phyloP scores from a whole-genome alignment of 163 green algal species.

The Chlamydomonas reinhardtii region DNA sequence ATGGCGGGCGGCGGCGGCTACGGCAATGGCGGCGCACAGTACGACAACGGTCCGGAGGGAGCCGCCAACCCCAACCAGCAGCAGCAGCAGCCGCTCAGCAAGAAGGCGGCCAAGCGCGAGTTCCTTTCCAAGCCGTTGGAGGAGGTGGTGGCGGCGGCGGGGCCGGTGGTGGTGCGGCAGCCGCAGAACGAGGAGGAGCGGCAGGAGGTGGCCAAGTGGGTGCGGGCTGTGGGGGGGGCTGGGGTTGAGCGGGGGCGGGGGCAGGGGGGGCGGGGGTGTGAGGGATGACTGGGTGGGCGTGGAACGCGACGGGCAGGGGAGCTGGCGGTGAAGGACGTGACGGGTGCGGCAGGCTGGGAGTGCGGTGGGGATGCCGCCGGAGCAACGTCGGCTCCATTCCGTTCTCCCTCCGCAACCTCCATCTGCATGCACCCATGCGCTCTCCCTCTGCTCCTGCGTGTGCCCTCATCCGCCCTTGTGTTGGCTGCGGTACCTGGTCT shows the following conservation, averaged over 20 bases:
- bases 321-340: no score
- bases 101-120: constrained; percentile 24
- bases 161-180: constrained; percentile 44
- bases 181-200: constrained; percentile 51
- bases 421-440: no score
- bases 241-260: no score
- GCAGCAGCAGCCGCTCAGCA: not conserved
- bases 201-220: constrained; percentile 51
- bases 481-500: no score
- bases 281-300: not conserved
- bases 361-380: no score
- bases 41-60: not conserved
- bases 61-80: no score
- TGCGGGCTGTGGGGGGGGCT: not conserved
- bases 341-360: no score
- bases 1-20: not conserved
- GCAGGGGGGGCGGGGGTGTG: not conserved
- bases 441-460: no score
- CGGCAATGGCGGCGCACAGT: not conserved
- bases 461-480: no score
- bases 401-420: no score
- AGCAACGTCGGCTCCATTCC: no score
- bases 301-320: no score
- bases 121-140: not conserved
- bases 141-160: not conserved